phyloP scores from a whole-genome alignment of 257 asterid genomes.

The Primulina huaijiensis region DNA sequence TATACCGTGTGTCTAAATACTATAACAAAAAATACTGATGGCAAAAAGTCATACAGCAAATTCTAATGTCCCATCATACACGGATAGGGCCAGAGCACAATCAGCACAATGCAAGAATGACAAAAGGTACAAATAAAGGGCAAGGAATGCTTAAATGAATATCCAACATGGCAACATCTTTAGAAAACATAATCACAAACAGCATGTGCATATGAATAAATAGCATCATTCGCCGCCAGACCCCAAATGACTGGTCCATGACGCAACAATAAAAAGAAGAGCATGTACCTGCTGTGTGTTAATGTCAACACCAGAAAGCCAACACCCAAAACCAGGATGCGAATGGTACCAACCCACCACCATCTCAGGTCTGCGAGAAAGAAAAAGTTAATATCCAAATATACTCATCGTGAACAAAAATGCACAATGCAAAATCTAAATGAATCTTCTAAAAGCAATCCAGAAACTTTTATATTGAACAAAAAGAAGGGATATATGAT shows the following conservation, averaged over 20 bases:
- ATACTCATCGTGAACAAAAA: conserved; percentile 17
- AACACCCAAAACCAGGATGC: conserved; percentile 98
- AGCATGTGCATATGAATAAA: neutral
- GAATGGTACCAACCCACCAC: conserved; percentile 99
- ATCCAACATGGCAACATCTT: neutral
- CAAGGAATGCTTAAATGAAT: neutral
- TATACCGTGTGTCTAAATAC: neutral
- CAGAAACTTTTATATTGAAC: neutral
- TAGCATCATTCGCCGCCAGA: conserved; percentile 3
- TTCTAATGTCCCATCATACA: neutral
- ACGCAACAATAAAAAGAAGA: neutral
- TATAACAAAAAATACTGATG: neutral
- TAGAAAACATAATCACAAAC: neutral
- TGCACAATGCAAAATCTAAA: neutral
- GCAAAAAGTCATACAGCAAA: neutral
- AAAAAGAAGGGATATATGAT: neutral
- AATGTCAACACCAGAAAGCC: conserved; percentile 98
- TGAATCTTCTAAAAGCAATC: neutral
- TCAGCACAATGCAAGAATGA: neutral
- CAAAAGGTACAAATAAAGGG: neutral
- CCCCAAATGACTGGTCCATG: neutral
- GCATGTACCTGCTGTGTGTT: conserved; percentile 86
- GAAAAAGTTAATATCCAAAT: conserved; percentile 4
- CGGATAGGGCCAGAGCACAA: neutral
- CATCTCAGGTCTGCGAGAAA: conserved; percentile 87